Conservation (phyloP, 108 stramenopile genomes). For the Cyclostephanos invisitatus region DNA sequence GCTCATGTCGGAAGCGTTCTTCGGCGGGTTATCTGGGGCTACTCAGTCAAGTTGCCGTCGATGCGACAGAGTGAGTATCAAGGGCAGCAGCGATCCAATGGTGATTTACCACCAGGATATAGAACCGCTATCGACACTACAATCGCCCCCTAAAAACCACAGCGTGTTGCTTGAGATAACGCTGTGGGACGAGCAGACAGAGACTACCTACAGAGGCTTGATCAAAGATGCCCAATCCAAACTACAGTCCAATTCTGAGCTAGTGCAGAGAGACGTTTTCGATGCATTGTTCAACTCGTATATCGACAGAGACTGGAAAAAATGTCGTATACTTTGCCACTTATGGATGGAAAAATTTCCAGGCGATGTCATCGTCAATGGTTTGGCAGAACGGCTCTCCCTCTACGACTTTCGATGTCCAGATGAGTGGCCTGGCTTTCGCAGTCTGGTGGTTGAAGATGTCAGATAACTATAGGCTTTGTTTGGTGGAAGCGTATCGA, state of each 20-base stretch:
- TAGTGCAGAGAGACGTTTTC: conserved; percentile 43
- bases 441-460: conserved; percentile 1
- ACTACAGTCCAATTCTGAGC: conserved; percentile 29
- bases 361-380: conserved; percentile 27
- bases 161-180: conserved; percentile 18
- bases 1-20: conserved; percentile 64
- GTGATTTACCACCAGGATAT: conserved; percentile 47
- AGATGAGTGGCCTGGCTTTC: conserved; percentile 28
- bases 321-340: conserved; percentile 39
- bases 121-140: conserved; percentile 24
- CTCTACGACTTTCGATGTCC: conserved; percentile 29
- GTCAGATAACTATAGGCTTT: not conserved
- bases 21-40: conserved; percentile 47
- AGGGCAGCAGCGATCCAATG: conserved; percentile 52
- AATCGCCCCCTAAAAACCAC: conserved; percentile 20
- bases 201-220: conserved; percentile 25
- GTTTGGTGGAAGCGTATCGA: not conserved
- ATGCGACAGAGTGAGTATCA: conserved; percentile 54
- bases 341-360: conserved; percentile 40
- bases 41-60: conserved; percentile 49
- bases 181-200: conserved; percentile 35
- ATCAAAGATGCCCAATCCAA: conserved; percentile 31
- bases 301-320: conserved; percentile 40
- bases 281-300: conserved; percentile 45
- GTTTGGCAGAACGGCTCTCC: conserved; percentile 21